A percentile compares a stretch with the other conserved stretches of the same genome.
Evolutionary conservation across 1,284 basidiomycete species (phyloP).

Genomic region (Coniferiporia weirii): DNA sequence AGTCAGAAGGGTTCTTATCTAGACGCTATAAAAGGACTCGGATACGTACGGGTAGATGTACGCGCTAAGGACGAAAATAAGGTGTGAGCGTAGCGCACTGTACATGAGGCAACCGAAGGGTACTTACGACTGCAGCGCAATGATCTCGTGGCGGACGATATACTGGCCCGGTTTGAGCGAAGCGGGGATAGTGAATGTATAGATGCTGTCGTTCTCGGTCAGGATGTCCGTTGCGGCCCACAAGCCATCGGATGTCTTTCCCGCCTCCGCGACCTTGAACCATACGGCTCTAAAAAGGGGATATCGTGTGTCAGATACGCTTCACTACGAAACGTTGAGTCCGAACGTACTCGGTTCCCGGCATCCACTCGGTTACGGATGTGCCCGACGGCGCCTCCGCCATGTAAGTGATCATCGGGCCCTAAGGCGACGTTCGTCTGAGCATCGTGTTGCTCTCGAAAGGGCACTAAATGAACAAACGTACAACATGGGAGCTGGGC

Average conservation of each 20-base stretch:
- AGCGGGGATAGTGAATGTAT: constrained; percentile 41
- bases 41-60: background rate
- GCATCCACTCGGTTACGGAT: constrained; percentile 41
- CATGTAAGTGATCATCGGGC: constrained; percentile 46
- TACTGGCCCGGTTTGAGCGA: constrained; percentile 43
- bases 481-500: constrained; percentile 38
- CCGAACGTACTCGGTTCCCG: constrained; percentile 33
- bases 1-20: constrained; percentile 20
- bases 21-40: background rate
- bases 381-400: constrained; percentile 34
- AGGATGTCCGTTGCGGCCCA: constrained; percentile 42
- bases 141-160: constrained; percentile 44
- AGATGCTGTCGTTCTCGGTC: constrained; percentile 35
- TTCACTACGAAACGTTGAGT: background rate
- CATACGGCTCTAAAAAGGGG: constrained; percentile 33
- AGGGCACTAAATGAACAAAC: background rate
- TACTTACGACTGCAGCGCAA: constrained; percentile 13
- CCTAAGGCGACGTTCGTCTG: constrained; percentile 21
- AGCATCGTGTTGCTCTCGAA: background rate
- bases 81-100: background rate
- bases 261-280: constrained; percentile 44
- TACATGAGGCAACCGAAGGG: background rate
- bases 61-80: background rate
- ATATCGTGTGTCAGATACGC: background rate
- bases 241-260: constrained; percentile 38